Conservation (phyloP, 805 yeast genomes). For the Metschnikowia matae region DNA sequence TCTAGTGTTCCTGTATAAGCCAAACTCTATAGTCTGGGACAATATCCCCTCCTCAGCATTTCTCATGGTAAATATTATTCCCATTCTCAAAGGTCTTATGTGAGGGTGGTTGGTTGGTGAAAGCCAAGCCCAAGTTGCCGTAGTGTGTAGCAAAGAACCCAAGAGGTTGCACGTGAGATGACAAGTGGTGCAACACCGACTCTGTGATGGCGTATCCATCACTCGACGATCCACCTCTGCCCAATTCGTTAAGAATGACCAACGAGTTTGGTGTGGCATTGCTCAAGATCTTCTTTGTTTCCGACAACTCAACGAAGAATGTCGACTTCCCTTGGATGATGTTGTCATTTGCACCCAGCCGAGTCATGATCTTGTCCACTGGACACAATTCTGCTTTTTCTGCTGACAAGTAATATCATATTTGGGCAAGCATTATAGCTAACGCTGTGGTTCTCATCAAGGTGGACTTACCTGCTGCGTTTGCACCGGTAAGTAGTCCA, state of each 20-base stretch:
- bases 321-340: constrained; percentile 98
- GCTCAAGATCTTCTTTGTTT: constrained; percentile 82
- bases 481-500: constrained; percentile 91
- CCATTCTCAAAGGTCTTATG: constrained; percentile 82
- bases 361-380: constrained; percentile 89
- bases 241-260: constrained; percentile 89
- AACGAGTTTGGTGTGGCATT: constrained; percentile 81
- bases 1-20: too few species aligned
- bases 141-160: constrained; percentile 98
- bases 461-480: constrained; percentile 98
- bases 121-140: constrained; percentile 76
- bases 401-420: constrained; percentile 92
- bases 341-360: constrained; percentile 96
- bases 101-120: constrained; percentile 75
- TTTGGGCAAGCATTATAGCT: constrained; percentile 89
- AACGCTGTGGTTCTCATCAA: constrained; percentile 89
- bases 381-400: constrained; percentile 69
- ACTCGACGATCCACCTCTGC: constrained; percentile 95
- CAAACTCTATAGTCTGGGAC: too few species aligned
- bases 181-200: constrained; percentile 84
- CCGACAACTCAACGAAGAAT: constrained; percentile 89
- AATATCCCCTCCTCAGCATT: too few species aligned
- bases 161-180: constrained; percentile 84
- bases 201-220: constrained; percentile 99
- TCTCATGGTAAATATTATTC: too few species aligned